Base-by-base conservation (phyloP, 306 rosid genomes). In the Lathyrus sativus region DNA sequence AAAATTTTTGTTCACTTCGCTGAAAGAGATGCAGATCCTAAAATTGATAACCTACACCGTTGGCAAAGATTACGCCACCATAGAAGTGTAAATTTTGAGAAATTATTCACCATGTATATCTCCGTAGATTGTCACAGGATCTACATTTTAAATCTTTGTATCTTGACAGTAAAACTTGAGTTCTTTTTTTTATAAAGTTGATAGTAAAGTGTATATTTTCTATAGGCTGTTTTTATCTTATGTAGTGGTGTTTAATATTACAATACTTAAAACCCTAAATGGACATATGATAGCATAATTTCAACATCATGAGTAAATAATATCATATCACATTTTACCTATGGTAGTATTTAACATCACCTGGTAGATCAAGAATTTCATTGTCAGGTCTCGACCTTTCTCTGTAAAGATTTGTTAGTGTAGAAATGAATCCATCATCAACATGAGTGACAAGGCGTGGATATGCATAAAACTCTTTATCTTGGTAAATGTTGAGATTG, bases 381-480 rank as follows among this genome's bases (percentile, higher is more conserved):
- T n/a, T n/a, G n/a, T n/a, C n/a, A n/a, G n/a, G n/a, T n/a, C n/a
- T n/a, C n/a, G n/a, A n/a, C n/a, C n/a, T n/a, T n/a, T n/a, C n/a
- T n/a, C n/a, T n/a, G n/a, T n/a, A n/a, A n/a, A n/a, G n/a, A n/a
- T n/a, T n/a, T n/a, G n/a, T n/a, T 11, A 92, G 54, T 18, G 92
- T 67, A 11, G 92, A 80, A 68, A 92, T 84, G 81, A 92, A 92
- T 37, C 62, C 82, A 77, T 85, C 91, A 71, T 87, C 89, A 1
- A 87, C 95, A 72, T 89, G 96, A 39, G 90, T 84, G 60, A 89
- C 96, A 15, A 89, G 82, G 10, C 98, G 86, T 6, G 98, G 96
- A 78, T 66, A 84, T 5, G 88, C 69, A 46, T 91, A 91, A 83
- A 91, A 91, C 0, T 91, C 90, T 65, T 85, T 63, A 31, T 91